Conservation (phyloP, 2,329 filamentous ascomycete species). For the Davidsoniella neocaledoniae region DNA sequence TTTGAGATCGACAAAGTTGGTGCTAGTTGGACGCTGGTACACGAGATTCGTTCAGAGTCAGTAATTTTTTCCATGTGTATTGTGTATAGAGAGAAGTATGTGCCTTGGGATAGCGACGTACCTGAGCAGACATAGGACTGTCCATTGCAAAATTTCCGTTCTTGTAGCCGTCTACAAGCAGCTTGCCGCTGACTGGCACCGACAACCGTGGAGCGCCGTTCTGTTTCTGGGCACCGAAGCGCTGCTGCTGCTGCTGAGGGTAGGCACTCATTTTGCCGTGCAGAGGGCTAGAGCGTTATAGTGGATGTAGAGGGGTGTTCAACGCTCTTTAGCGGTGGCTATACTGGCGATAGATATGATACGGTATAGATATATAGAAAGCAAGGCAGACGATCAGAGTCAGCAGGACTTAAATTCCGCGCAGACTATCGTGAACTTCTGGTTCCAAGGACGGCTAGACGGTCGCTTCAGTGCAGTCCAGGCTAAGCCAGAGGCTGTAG, state of each 20-base stretch:
- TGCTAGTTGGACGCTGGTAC: constrained; percentile 33
- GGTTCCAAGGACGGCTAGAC: neutral
- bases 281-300: neutral
- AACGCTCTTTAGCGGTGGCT: neutral
- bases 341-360: neutral
- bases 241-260: neutral
- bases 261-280: neutral
- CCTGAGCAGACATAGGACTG: constrained; percentile 7
- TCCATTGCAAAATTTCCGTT: constrained; percentile 7
- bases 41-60: constrained; percentile 28
- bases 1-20: constrained; percentile 41
- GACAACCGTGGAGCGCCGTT: neutral
- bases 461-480: neutral
- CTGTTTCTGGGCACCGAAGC: neutral
- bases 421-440: too few species aligned
- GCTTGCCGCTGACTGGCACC: constrained; percentile 5
- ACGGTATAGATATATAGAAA: neutral
- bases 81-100: neutral
- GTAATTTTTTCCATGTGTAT: neutral
- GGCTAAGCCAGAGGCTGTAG: neutral
- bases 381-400: neutral
- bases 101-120: neutral
- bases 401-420: too few species aligned
- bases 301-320: neutral
- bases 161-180: constrained; percentile 9